Base-by-base conservation (phyloP, 1,284 basidiomycete species). In the Melampsora americana region DNA sequence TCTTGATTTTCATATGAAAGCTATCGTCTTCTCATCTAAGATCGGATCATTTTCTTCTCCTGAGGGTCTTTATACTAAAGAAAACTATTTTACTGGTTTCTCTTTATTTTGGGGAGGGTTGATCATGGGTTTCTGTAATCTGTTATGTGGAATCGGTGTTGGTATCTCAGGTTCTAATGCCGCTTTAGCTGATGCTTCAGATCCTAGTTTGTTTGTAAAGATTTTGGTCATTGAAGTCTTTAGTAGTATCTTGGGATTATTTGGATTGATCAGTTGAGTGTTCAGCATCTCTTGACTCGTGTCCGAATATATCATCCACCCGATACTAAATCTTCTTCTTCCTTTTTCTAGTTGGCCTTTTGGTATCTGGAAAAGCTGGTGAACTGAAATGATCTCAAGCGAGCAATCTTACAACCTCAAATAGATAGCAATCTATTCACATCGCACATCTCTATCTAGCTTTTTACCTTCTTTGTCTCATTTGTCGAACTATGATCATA, bases 171-270 rank as follows among this genome's bases (percentile, higher is more conserved):
- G 94, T 2, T 92, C 92, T 1, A 95, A 92, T 20, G 93, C 93
- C 16, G 94, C 94, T 0, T 85, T 96, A 61, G 89, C 92, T 18
- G 94, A 97, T 82, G 94, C 94, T 26, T 91, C 94, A 20, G 93
- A 97, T 83, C 92, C 93, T 5, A 88, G 89, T 72, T 84, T 96
- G 39, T 96, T 97, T 81, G 93, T 96, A 83, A 95, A 95, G 84
- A 92, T 96, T 78, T 88, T 96, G 76, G 90, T 97, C 76, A 90
- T 95, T 0, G 94, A 96, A 82, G 93, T 96, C 73, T 96, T 96
- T 82, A 93, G 92, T 77, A 93, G 92, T 80, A 92, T 95, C 78
- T 85, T 95, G 82, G 93, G 93, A 35, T 85, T 95, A 65, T 95
- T 95, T 81, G 93, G 93, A 28, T 85, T 95, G 78, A 95, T 95